Evolutionary conservation across 768 basidiomycete species (phyloP), one percentile per base, ranked within the genome.

Genomic region (Calocybe gangraenosa): DNA sequence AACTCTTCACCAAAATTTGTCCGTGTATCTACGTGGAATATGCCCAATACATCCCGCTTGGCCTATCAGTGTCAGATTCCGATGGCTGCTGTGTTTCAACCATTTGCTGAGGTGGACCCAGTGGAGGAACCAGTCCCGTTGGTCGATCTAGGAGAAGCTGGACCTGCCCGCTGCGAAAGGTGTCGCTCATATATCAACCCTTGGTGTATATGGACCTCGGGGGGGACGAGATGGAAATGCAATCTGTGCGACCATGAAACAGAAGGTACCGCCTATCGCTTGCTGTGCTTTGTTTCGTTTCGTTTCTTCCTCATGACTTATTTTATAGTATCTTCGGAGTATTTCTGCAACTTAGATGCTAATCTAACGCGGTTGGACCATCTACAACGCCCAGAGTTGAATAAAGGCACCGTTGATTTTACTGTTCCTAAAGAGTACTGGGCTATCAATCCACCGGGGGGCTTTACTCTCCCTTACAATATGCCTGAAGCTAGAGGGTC

Each of bases 161-260:
- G 92, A 10, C 96, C 95, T 10, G 77, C 87, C 18, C 76, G 96
- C 23, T 99, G 96, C 56, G 77, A 73, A 36, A 71, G 77, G 25
- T 99, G 96, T 63, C 75, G 90, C 53, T 90, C 76, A 0, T 99
- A 98, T 62, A 73, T 99, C 55, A 98, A 97, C 58, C 87, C 93
- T 0, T 98, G 92, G 92, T 92, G 86, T 62, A 69, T 69, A 19
- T 99, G 91, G 82, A 66, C 77, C 15, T 76, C 85, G 7, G 88
- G 88, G 2, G 96, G 96, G 4, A 74, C 76, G 47, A 80, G 74
- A 53, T 99, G 94, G 91, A 82, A 75, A 55, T 99, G 96, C 62
- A 98, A 98, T 70, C 61, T 99, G 13, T 99, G 96, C 65, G 66
- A 71, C 2, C 77, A 82, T 52, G 80, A 87, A 58, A 92, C 88